Base-by-base conservation (phyloP, 441 rosid species). In the Theobroma grandiflorum region DNA sequence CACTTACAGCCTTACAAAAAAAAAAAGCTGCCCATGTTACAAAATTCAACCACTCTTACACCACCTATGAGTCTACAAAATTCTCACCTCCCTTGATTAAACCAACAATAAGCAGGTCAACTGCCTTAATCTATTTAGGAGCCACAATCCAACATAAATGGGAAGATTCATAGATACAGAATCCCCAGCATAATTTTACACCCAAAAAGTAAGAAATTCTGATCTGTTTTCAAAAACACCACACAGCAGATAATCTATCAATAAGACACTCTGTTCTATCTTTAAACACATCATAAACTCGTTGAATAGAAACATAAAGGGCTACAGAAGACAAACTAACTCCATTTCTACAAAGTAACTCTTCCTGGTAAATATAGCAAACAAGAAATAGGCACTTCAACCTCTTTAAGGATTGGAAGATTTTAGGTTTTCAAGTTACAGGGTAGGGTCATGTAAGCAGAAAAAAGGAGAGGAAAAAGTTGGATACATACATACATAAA, bases 31-130 rank as follows among this genome's bases (percentile, higher is more conserved):
- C 43, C 50, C 16, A 18, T 37, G 8, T 11, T 53, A 37, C 55
- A 55, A 72, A 72, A 9, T 72, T 72, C 76, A 50, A 72, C 43
- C 35, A 72, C 49, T 49, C 43, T 71, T 71, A 38, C 15, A 49
- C 26, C 63, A 53, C 35, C 47, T 9, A 72, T 35, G 38, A 72
- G 31, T 37, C 49, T 58, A 74, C 67, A 57, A 42, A 57, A 58
- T 37, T 59, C 77, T 58, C 38, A 9, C 67, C 67, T 11, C 76
- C 49, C 65, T 73, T 8, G 38, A 8, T 74, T 58, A 40, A 58
- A 74, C 53, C 53, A 58, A 58, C 37, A 53, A 73, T 55, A 12
- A 38, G 35, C 31, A 73, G 50, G 42, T 55, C 42, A 71, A 70
- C 59, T 4, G 15, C 16, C 74, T 35, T 70, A 49, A 70, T n/a